Conservation (phyloP, 2,329 filamentous ascomycete species). For the Aspergillus oerlinghausenensis region DNA sequence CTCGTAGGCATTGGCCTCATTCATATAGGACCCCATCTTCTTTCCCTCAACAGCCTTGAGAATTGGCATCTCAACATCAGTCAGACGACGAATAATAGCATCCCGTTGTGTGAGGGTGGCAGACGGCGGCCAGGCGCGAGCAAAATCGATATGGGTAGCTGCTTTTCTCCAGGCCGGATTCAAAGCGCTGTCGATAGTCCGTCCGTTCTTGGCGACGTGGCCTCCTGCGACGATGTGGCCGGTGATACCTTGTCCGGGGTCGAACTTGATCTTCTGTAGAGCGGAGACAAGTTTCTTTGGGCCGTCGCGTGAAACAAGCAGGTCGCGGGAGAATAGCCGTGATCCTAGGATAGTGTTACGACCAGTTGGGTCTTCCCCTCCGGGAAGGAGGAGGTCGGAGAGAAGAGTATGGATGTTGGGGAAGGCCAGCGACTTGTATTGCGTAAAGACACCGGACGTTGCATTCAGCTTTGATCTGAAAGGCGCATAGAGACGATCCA, state of each 20-base stretch:
- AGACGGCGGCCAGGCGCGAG: not conserved
- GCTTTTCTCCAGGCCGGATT: not conserved
- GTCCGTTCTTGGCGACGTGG: not conserved
- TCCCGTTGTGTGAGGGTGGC: not conserved
- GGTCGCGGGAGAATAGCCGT: not conserved
- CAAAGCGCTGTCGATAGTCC: not conserved
- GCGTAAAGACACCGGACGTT: not conserved
- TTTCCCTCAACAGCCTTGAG: not conserved
- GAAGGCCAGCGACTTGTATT: not conserved
- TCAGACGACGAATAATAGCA: not conserved
- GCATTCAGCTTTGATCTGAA: not conserved
- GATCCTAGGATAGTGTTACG: not conserved
- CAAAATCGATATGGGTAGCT: not conserved
- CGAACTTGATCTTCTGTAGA: not conserved
- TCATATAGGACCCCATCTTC: constrained; percentile 32
- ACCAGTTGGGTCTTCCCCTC: not conserved
- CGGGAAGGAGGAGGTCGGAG: not conserved
- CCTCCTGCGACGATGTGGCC: not conserved
- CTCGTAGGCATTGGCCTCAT: constrained; percentile 39
- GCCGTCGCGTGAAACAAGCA: not conserved
- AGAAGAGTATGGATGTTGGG: not conserved
- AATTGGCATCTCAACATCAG: not conserved
- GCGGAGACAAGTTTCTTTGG: not conserved
- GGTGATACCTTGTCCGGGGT: not conserved
- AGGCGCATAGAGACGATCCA: not conserved